phyloP scores from a whole-genome alignment of 371 early-diverging fungal genomes.

The Mucor sp. region DNA sequence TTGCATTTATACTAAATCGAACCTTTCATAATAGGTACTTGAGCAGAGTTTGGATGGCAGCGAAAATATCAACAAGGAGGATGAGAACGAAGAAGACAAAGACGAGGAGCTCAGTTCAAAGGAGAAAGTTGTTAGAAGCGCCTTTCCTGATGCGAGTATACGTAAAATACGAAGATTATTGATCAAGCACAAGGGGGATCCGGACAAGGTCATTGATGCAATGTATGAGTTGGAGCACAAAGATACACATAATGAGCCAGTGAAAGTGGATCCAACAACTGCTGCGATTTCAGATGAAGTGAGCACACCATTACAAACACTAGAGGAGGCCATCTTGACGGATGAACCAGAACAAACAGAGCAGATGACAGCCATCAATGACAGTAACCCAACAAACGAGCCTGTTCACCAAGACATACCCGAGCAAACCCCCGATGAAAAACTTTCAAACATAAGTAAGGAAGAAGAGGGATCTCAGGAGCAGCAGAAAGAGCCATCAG shows the following conservation, averaged over 20 bases:
- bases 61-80: background rate
- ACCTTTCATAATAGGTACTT: background rate
- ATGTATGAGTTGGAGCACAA: conserved; percentile 36
- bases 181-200: conserved; percentile 47
- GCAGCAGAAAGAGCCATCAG: background rate
- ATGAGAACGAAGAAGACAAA: conserved; percentile 26
- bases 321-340: background rate
- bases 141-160: conserved; percentile 51
- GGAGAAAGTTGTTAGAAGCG: conserved; percentile 52
- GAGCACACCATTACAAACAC: background rate
- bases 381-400: background rate
- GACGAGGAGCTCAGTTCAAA: conserved; percentile 28
- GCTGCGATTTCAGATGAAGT: background rate
- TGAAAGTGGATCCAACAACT: background rate
- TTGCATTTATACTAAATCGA: background rate
- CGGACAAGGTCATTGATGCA: conserved; percentile 58
- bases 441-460: background rate
- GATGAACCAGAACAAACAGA: background rate
- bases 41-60: background rate
- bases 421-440: background rate
- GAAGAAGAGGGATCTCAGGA: background rate
- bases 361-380: background rate
- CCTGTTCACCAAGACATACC: background rate
- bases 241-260: background rate
- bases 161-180: conserved; percentile 55